These are phyloP conservation scores for Trichosporon sp. DNA, from an alignment of 1,284 basidiomycete species.

Conservation along the genomic window DNA sequence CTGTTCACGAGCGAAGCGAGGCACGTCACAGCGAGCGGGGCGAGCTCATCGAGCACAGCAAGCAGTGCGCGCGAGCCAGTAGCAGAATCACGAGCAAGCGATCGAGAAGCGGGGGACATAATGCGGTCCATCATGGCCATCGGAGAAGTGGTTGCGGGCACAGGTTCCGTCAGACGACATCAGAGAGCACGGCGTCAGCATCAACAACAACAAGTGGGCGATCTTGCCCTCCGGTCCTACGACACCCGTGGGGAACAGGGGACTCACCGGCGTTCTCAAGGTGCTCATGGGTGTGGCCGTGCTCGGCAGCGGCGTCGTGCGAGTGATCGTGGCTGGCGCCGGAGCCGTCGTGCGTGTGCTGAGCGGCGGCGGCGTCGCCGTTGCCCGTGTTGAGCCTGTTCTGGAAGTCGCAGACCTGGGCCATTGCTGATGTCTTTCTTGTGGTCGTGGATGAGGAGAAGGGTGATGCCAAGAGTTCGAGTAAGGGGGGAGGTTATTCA, in stretches of 20 bases:
- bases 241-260: too few relatives aligned
- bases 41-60: not conserved
- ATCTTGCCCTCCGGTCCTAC: too few relatives aligned
- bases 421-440: conserved; percentile 23
- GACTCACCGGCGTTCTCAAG: conserved; percentile 77
- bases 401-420: conserved; percentile 51
- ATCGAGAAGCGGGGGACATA: too few relatives aligned
- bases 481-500: too few relatives aligned
- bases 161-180: too few relatives aligned
- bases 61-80: not conserved
- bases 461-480: too few relatives aligned
- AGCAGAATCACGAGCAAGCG: too few relatives aligned
- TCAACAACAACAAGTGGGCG: not conserved
- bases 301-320: conserved; percentile 60
- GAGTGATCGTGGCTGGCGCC: conserved; percentile 39
- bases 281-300: conserved; percentile 89
- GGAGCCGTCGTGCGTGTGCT: conserved; percentile 35
- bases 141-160: too few relatives aligned
- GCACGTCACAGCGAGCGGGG: not conserved
- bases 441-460: not conserved
- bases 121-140: too few relatives aligned
- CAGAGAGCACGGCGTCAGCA: not conserved
- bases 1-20: conserved; percentile 56
- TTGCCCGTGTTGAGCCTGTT: conserved; percentile 47
- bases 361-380: conserved; percentile 24